Percentiles rank a stretch among this genome's conserved stretches.
Conservation (phyloP, 2,329 filamentous ascomycete species). For the Hymenoscyphus fructigenus region DNA sequence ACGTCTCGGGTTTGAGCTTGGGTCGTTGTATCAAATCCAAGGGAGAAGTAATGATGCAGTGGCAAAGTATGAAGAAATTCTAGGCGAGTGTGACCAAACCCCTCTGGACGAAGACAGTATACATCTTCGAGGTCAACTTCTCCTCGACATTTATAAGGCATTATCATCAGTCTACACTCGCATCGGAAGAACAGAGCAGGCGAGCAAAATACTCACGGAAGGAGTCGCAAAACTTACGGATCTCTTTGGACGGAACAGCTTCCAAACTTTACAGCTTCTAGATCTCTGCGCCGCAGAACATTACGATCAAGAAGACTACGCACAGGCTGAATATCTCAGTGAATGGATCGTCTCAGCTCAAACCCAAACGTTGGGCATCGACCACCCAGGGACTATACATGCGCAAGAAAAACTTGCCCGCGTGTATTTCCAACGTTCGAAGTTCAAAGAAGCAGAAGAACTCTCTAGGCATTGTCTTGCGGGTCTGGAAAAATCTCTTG, state of each 20-base stretch:
- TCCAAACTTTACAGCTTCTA: conserved; percentile 3
- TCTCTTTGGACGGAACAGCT: conserved; percentile 1
- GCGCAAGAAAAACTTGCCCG: conserved; percentile 4
- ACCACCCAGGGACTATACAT: not conserved
- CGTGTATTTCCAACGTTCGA: not conserved
- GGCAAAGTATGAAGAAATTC: not conserved
- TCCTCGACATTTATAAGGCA: not conserved
- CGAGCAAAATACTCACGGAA: not conserved
- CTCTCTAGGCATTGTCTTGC: not conserved
- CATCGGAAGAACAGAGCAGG: not conserved
- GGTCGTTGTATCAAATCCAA: not conserved
- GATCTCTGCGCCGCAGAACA: conserved; percentile 3
- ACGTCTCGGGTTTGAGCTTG: not conserved
- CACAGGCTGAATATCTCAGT: not conserved
- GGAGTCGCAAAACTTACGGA: not conserved
- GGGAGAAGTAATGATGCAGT: not conserved
- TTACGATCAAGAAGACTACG: conserved; percentile 6
- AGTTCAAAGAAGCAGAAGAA: not conserved
- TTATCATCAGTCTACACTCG: not conserved
- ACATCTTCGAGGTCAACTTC: not conserved
- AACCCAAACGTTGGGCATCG: not conserved
- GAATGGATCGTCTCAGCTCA: not conserved
- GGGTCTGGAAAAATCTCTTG: not conserved
- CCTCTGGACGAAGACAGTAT: not conserved
- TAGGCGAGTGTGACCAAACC: not conserved